These are phyloP conservation scores for Erythrobasidium yunnanense DNA, from an alignment of 768 basidiomycete genomes.

Conservation along the genomic window DNA sequence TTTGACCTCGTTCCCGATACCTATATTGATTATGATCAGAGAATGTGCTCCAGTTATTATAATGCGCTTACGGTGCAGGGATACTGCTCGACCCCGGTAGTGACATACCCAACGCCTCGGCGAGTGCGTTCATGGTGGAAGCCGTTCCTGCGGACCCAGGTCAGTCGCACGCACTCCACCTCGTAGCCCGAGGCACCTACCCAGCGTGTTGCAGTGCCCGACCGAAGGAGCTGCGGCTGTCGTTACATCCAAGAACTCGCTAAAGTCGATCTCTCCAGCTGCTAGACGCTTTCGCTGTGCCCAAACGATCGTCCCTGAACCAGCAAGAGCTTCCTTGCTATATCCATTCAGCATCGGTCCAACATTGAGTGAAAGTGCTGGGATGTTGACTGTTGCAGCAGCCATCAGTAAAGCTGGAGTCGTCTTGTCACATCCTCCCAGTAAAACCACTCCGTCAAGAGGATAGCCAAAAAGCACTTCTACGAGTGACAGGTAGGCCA, in stretches of 20 bases:
- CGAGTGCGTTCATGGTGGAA: conserved; percentile 41
- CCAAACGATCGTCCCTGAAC: conserved; percentile 41
- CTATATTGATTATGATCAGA: no score
- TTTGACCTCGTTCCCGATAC: conserved; percentile 40
- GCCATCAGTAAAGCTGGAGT: conserved; percentile 25
- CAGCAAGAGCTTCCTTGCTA: conserved; percentile 33
- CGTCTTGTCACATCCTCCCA: conserved; percentile 36
- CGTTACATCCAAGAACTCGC: conserved; percentile 21
- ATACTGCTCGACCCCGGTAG: conserved; percentile 40
- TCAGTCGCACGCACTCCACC: no score
- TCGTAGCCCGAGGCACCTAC: no score
- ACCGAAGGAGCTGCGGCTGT: conserved; percentile 37
- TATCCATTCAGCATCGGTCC: conserved; percentile 41
- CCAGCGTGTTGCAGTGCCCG: conserved; percentile 41
- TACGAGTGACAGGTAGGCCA: conserved; percentile 39
- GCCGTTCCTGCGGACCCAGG: conserved; percentile 38
- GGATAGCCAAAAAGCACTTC: conserved; percentile 42
- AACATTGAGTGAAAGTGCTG: conserved; percentile 40
- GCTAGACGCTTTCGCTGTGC: conserved; percentile 36
- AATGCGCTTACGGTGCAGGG: conserved; percentile 37
- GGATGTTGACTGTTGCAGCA: conserved; percentile 36
- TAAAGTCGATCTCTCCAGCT: conserved; percentile 35
- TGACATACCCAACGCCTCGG: conserved; percentile 42
- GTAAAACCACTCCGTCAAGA: conserved; percentile 41
- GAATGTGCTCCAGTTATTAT: not conserved